These are phyloP conservation scores for Ogataea chonburiensis DNA, from an alignment of 805 yeast species.

Conservation along the genomic window DNA sequence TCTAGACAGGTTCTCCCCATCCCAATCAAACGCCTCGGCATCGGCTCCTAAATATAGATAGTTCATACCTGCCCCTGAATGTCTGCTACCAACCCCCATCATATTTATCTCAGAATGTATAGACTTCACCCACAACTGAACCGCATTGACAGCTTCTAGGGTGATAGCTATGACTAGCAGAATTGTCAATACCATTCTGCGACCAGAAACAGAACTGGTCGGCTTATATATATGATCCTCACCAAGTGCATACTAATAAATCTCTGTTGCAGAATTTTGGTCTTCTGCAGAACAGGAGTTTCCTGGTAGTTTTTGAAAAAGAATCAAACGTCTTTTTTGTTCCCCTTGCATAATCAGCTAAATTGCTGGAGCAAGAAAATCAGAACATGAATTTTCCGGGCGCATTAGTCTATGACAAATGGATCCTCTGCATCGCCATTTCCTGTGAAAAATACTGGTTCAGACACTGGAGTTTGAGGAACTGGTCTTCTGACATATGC, in stretches of 20 bases:
- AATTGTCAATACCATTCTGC: neutral
- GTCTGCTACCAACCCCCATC: conserved; percentile 33
- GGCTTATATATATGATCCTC: too few species aligned
- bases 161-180: neutral
- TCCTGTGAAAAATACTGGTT: conserved; percentile 31
- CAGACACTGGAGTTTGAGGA: neutral
- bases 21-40: conserved; percentile 27
- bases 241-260: too few species aligned
- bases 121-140: conserved; percentile 28
- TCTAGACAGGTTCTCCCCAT: conserved; percentile 8
- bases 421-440: conserved; percentile 35
- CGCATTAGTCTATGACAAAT: conserved; percentile 29
- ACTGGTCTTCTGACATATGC: neutral
- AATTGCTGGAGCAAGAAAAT: neutral
- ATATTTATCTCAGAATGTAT: conserved; percentile 28
- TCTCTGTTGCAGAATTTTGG: too few species aligned
- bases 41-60: conserved; percentile 36
- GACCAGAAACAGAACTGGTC: neutral
- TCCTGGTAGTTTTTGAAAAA: too few species aligned
- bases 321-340: neutral
- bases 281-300: conserved; percentile 1
- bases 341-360: conserved; percentile 3
- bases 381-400: too few species aligned
- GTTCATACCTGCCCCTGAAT: conserved; percentile 49
- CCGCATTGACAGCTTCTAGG: conserved; percentile 9